A percentile compares a stretch with the other conserved stretches of the same genome.
Conservation (phyloP, 2,329 filamentous ascomycete genomes). For the Penicillium sp. region DNA sequence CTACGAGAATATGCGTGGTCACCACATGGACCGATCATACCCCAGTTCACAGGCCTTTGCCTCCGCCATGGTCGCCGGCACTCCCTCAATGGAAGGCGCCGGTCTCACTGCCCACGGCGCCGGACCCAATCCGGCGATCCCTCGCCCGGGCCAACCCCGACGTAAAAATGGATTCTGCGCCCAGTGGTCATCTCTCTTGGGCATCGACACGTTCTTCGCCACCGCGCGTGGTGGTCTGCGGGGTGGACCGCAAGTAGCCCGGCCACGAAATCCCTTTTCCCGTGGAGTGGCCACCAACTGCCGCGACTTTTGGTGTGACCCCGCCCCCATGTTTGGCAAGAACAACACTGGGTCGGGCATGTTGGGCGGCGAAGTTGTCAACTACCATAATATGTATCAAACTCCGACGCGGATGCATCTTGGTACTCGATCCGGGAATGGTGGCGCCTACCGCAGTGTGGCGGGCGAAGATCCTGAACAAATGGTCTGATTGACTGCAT, state of each 20-base stretch:
- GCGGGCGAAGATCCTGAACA: conserved; percentile 35
- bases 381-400: conserved; percentile 89
- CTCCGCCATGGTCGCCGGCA: conserved; percentile 63
- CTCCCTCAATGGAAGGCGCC: conserved; percentile 59
- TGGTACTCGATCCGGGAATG: conserved; percentile 41
- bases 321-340: conserved; percentile 70
- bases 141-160: conserved; percentile 45
- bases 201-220: conserved; percentile 88
- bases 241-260: conserved; percentile 42
- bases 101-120: conserved; percentile 63
- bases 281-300: conserved; percentile 82
- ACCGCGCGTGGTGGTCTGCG: conserved; percentile 70
- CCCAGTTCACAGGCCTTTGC: conserved; percentile 56
- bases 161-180: conserved; percentile 59
- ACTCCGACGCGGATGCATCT: conserved; percentile 61
- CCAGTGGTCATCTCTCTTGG: conserved; percentile 77
- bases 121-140: conserved; percentile 54
- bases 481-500: conserved; percentile 20
- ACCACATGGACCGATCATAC: conserved; percentile 54
- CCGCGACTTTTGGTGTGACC: conserved; percentile 93
- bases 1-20: conserved; percentile 89
- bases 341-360: conserved; percentile 68
- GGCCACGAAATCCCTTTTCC: conserved; percentile 74
- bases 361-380: conserved; percentile 70
- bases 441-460: conserved; percentile 55